Evolutionary conservation across 805 yeast genomes (phyloP).

Genomic region (Tetrapisispora arboricola): DNA sequence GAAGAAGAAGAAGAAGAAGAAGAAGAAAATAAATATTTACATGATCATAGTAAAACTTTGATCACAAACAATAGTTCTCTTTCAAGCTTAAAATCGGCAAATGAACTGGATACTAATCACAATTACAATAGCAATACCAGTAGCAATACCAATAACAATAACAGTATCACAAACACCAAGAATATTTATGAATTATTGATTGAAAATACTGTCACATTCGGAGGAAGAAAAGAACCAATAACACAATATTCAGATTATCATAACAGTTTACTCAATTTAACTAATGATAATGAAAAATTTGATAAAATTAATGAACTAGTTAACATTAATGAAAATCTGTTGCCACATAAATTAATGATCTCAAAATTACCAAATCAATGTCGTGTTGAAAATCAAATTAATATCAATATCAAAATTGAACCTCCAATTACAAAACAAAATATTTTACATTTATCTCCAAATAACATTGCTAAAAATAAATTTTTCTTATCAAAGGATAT

Average conservation of each 20-base stretch:
- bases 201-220: slow-evolving; percentile 9
- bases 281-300: not conserved
- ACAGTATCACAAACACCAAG: slow-evolving; percentile 2
- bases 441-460: slow-evolving; percentile 72
- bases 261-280: not conserved
- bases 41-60: not conserved
- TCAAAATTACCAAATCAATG: slow-evolving; percentile 67
- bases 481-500: slow-evolving; percentile 48
- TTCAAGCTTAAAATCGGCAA: no score
- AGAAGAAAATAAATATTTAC: not conserved
- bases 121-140: not conserved
- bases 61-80: no score
- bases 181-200: slow-evolving; percentile 5
- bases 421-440: slow-evolving; percentile 66
- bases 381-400: slow-evolving; percentile 93
- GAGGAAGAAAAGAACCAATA: slow-evolving; percentile 6
- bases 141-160: not conserved
- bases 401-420: slow-evolving; percentile 52
- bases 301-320: not conserved
- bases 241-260: not conserved
- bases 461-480: slow-evolving; percentile 79
- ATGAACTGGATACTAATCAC: no score
- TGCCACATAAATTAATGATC: slow-evolving; percentile 42
- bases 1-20: not conserved
- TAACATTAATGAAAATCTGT: slow-evolving; percentile 1